These are phyloP conservation scores for Hypoxylon rickii DNA, from an alignment of 495 filamentous ascomycete species.

Conservation along the genomic window DNA sequence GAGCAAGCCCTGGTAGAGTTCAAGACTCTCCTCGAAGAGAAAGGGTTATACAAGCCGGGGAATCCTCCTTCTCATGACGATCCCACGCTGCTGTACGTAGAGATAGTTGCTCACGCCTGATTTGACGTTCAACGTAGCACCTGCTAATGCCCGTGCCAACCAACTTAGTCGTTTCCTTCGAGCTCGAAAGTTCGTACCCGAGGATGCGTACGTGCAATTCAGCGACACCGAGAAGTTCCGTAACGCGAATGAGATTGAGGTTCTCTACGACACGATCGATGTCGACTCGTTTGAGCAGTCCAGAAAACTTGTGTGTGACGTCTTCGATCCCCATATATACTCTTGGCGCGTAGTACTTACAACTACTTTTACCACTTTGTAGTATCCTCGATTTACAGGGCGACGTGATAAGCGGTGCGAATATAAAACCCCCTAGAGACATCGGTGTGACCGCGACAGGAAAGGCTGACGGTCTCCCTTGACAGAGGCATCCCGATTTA, in stretches of 20 bases:
- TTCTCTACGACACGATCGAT: conserved; percentile 78
- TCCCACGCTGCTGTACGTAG: conserved; percentile 75
- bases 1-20: conserved; percentile 67
- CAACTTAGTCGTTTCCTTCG: conserved; percentile 74
- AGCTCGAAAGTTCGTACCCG: conserved; percentile 72
- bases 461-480: not conserved
- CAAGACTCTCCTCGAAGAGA: conserved; percentile 66
- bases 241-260: conserved; percentile 72
- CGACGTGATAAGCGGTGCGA: conserved; percentile 68
- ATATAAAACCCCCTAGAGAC: not conserved
- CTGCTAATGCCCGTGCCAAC: conserved; percentile 17
- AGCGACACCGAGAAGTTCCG: conserved; percentile 89
- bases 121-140: not conserved
- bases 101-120: not conserved
- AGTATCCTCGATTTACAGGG: conserved; percentile 95
- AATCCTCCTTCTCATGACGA: conserved; percentile 71
- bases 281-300: conserved; percentile 80
- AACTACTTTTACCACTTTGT: conserved; percentile 17
- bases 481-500: conserved; percentile 83
- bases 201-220: conserved; percentile 81
- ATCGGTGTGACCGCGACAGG: not conserved
- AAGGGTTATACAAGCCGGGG: conserved; percentile 66
- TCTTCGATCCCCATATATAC: not conserved
- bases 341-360: conserved; percentile 3
- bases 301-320: conserved; percentile 66